Evolutionary conservation across 768 basidiomycete species (phyloP).

Genomic region (Kwoniella sp.): DNA sequence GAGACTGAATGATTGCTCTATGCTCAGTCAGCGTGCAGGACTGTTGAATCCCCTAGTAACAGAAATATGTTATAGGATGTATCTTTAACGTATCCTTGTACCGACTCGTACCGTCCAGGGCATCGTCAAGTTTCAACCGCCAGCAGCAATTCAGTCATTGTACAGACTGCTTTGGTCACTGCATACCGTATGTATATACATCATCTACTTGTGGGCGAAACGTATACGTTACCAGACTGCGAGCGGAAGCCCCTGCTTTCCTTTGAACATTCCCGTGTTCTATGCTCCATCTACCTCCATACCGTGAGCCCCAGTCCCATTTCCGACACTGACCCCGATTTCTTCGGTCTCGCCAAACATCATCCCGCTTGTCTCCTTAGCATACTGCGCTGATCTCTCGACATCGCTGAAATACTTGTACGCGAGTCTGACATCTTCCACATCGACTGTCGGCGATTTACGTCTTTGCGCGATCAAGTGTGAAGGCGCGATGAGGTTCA

Average conservation of each 20-base stretch:
- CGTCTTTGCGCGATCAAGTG: conserved; percentile 82
- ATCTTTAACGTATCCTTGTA: too few species aligned
- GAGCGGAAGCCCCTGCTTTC: too few species aligned
- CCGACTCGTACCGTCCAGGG: too few species aligned
- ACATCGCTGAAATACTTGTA: conserved; percentile 63
- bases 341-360: conserved; percentile 57
- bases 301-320: conserved; percentile 1
- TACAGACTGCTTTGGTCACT: too few species aligned
- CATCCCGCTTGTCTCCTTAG: conserved; percentile 55
- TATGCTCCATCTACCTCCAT: conserved; percentile 21
- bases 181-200: too few species aligned
- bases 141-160: too few species aligned
- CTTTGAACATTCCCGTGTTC: not conserved
- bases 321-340: not conserved
- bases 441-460: conserved; percentile 74
- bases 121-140: too few species aligned
- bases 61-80: not conserved
- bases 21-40: too few species aligned
- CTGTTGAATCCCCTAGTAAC: too few species aligned
- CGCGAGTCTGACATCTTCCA: conserved; percentile 78
- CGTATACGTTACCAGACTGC: too few species aligned
- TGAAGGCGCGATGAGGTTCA: conserved; percentile 92
- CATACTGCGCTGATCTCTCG: conserved; percentile 51
- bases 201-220: too few species aligned
- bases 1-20: not conserved